These are phyloP conservation scores for Daldinia sp. DNA, from an alignment of 2,329 filamentous ascomycete species.

Conservation along the genomic window DNA sequence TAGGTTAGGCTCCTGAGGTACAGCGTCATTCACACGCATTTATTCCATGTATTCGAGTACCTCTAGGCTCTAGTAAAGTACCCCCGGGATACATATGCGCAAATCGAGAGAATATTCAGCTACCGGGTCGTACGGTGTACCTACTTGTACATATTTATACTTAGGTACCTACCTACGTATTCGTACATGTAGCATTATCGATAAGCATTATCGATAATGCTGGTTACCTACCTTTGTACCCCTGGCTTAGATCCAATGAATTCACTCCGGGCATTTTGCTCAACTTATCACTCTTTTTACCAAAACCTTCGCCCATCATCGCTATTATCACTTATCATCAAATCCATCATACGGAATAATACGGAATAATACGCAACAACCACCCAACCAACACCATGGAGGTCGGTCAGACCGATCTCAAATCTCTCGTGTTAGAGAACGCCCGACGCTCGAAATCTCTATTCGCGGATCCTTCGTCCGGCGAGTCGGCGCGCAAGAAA, in stretches of 20 bases:
- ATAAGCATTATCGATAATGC: conserved; percentile 1
- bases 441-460: conserved; percentile 44
- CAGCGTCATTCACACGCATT: neutral
- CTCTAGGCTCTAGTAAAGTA: neutral
- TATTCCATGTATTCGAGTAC: neutral
- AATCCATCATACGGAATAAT: too few relatives aligned
- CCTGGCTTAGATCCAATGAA: neutral
- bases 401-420: conserved; percentile 41
- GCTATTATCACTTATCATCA: neutral
- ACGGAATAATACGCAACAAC: too few relatives aligned
- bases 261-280: neutral
- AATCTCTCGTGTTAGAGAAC: conserved; percentile 43
- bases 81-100: neutral
- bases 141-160: neutral
- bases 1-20: neutral
- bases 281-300: neutral
- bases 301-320: neutral
- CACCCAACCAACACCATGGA: conserved; percentile 33
- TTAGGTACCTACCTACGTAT: neutral
- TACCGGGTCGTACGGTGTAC: neutral
- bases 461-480: conserved; percentile 37
- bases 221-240: neutral
- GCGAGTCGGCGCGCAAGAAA: conserved; percentile 42
- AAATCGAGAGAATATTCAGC: neutral
- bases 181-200: neutral